Conservation (phyloP, 179 eudicot species). For the Nepenthes alata region DNA sequence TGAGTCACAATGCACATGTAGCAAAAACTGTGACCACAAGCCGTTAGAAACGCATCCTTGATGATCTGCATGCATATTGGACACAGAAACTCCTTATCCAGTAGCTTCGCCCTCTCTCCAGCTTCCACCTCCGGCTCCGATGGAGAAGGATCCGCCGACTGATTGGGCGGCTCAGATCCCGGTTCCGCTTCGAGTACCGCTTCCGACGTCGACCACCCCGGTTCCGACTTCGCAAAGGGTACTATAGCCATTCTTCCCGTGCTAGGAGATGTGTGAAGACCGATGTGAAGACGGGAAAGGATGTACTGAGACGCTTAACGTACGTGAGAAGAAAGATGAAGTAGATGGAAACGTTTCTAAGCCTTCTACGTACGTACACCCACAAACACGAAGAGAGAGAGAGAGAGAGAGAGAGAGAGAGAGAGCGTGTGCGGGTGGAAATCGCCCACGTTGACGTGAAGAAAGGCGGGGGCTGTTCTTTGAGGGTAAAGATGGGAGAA, state of each 20-base stretch:
- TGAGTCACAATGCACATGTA: constrained; percentile 77
- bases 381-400: not conserved
- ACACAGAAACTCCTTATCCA: constrained; percentile 53
- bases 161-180: not conserved
- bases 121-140: constrained; percentile 5
- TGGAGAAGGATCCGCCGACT: not conserved
- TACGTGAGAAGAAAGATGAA: too few species aligned
- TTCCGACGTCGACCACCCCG: not conserved
- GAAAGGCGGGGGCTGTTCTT: too few species aligned
- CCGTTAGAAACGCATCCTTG: constrained; percentile 67
- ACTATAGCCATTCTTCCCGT: constrained; percentile 19
- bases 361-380: not conserved
- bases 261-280: not conserved
- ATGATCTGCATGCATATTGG: constrained; percentile 93
- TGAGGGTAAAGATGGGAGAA: too few species aligned
- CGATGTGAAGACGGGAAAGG: not conserved
- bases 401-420: constrained; percentile 13
- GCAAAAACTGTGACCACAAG: constrained; percentile 89
- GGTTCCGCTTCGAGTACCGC: not conserved
- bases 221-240: constrained; percentile 29
- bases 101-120: constrained; percentile 7
- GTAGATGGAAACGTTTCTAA: too few species aligned
- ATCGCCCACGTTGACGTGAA: constrained; percentile 37
- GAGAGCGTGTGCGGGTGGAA: constrained; percentile 36
- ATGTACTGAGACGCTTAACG: not conserved